Evolutionary conservation across 176 grass and related monocot genomes (phyloP), one percentile per base, ranked within the genome.

Genomic region (Lolium perenne): DNA sequence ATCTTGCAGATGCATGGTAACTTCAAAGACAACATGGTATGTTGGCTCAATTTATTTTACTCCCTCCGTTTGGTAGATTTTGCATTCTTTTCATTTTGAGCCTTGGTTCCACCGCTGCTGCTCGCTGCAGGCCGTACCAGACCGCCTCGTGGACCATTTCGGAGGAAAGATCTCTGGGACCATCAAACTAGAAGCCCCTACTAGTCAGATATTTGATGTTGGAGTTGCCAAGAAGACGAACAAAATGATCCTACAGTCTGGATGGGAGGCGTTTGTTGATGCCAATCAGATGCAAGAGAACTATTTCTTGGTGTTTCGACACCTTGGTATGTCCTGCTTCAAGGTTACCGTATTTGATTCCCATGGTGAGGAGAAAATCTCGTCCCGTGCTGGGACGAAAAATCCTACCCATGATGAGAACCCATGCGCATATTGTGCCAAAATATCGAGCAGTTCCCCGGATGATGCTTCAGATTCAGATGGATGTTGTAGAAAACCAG

Each of bases 21-120:
- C 71, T 74, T 49, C 5, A 26, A 15, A 74, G 11, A 74, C 4
- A 16, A n/a, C 71, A 74, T 74, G 71, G 71, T 50, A 74, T 45
- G 40, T 71, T 41, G 22, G 11, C 66, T 35, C 38, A 26, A 26
- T 26, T 64, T 64, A 23, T 64, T 8, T 69, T 11, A 8, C 4
- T 49, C 5, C 10, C 11, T 74, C 5, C 3, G 7, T 21, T 74
- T 23, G 49, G 3, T 4, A 16, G 46, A 26, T 12, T 25, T 50
- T 72, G 13, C 46, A 25, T 16, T 46, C 22, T 51, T 29, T 35
- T 35, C 32, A 1, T 1, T 74, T 4, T 74, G 21, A 50, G 22
- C 45, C 21, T 74, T 50, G 13, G 46, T 50, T 50, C 7, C 46
- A 50, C 46, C 71, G 16, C 46, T 50, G 21, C 46, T 74, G 21